These are phyloP conservation scores for Maudiozyma turicensis DNA, from an alignment of 805 yeast species.

Conservation along the genomic window DNA sequence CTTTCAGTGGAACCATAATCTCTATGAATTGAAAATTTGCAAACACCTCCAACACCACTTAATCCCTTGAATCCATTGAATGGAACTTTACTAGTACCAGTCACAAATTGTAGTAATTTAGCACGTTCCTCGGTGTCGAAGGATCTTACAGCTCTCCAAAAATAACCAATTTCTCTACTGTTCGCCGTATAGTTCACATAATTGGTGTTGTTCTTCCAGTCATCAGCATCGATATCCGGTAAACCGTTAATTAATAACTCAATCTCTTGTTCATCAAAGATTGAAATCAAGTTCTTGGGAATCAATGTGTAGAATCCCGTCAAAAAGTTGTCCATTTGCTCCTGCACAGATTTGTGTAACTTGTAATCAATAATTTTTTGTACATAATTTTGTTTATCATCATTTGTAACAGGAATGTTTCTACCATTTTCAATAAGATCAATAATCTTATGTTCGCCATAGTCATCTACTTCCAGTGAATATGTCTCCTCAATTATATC, in stretches of 20 bases:
- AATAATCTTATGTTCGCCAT: constrained; percentile 76
- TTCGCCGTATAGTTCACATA: constrained; percentile 75
- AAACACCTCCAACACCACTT: constrained; percentile 76
- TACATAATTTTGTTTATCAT: constrained; percentile 85
- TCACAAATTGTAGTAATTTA: constrained; percentile 84
- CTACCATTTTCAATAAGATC: constrained; percentile 80
- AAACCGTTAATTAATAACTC: constrained; percentile 88
- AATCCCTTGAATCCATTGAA: constrained; percentile 85
- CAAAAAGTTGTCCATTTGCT: constrained; percentile 77
- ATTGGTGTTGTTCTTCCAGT: constrained; percentile 82
- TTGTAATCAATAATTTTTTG: constrained; percentile 77
- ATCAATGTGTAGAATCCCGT: constrained; percentile 86
- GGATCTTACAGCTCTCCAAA: constrained; percentile 95
- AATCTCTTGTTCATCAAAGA: constrained; percentile 91
- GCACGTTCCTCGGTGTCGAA: constrained; percentile 93
- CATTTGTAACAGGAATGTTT: constrained; percentile 78
- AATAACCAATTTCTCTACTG: constrained; percentile 87
- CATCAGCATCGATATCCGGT: constrained; percentile 92
- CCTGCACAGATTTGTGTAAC: constrained; percentile 69
- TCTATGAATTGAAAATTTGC: constrained; percentile 81
- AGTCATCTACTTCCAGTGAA: constrained; percentile 86
- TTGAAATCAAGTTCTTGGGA: constrained; percentile 69
- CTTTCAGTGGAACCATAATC: constrained; percentile 81
- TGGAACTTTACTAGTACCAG: constrained; percentile 96
- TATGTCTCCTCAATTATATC: constrained; percentile 92